Percentiles rank a stretch among this genome's conserved stretches.
Conservation (phyloP, 192 early-diverging fungal genomes). For the Backusella tarrabulga region DNA sequence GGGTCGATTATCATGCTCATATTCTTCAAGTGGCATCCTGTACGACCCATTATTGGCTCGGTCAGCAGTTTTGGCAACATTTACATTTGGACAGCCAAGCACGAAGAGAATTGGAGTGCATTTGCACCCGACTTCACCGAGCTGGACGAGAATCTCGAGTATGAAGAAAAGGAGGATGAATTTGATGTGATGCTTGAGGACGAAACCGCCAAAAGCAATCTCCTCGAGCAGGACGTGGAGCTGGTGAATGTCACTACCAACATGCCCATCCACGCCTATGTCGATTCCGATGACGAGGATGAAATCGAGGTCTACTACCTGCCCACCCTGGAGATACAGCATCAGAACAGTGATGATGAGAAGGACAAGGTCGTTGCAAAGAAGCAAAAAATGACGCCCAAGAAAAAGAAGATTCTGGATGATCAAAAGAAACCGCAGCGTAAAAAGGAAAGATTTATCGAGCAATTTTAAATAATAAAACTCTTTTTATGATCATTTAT, state of each 20-base stretch:
- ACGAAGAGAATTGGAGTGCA: conserved; percentile 88
- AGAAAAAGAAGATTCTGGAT: not conserved
- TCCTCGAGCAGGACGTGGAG: conserved; percentile 44
- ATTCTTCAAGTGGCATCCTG: conserved; percentile 72
- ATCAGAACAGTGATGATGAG: not conserved
- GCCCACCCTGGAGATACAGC: conserved; percentile 22
- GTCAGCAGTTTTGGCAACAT: conserved; percentile 79
- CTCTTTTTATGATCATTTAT: no score
- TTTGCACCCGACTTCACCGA: conserved; percentile 94
- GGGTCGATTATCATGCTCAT: no score
- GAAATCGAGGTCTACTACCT: conserved; percentile 47
- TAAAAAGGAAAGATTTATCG: not conserved
- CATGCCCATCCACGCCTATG: conserved; percentile 47
- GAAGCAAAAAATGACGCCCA: not conserved
- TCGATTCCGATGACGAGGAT: conserved; percentile 47
- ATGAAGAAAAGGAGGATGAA: conserved; percentile 89
- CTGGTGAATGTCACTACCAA: conserved; percentile 49
- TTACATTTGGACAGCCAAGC: conserved; percentile 82
- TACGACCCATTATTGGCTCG: conserved; percentile 78
- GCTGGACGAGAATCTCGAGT: conserved; percentile 93
- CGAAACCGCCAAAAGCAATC: conserved; percentile 41
- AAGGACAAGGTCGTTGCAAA: not conserved
- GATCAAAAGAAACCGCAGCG: not conserved
- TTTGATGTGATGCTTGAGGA: conserved; percentile 77
- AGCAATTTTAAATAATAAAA: not conserved